Evolutionary conservation across 169 alveolate genomes (phyloP).

Genomic region (Plasmodium billcollinsi): DNA sequence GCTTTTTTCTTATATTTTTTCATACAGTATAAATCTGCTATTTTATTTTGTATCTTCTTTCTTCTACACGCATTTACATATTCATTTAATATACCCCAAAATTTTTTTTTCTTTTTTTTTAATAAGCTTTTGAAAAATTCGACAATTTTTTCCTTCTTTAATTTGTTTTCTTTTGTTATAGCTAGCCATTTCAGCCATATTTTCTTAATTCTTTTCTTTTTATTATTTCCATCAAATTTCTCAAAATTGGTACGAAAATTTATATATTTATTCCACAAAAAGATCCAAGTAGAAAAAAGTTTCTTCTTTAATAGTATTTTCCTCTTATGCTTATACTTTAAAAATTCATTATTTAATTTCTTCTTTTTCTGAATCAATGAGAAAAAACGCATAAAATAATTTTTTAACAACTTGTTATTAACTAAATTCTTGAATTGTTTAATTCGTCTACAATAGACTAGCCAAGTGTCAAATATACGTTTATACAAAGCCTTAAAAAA

Average conservation of each 20-base stretch:
- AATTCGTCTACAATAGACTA: conserved; percentile 6
- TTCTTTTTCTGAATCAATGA: conserved; percentile 17
- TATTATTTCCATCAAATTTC: conserved; percentile 7
- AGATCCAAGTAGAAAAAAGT: conserved; percentile 31
- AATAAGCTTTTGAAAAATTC: conserved; percentile 28
- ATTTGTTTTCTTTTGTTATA: conserved; percentile 12
- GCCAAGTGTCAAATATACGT: conserved; percentile 33
- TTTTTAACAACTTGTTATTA: background rate
- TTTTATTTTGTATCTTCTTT: conserved; percentile 38
- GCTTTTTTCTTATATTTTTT: conserved; percentile 37
- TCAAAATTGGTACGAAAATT: conserved; percentile 26
- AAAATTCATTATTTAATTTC: background rate
- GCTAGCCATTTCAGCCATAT: conserved; percentile 16
- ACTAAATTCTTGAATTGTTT: conserved; percentile 8
- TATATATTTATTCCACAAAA: conserved; percentile 32
- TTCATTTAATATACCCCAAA: background rate
- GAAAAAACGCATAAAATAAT: background rate
- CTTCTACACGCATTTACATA: conserved; percentile 21
- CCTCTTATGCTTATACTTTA: background rate
- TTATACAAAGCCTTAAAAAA: conserved; percentile 31
- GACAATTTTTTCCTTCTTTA: conserved; percentile 31
- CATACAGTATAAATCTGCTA: conserved; percentile 19
- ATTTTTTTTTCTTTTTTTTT: conserved; percentile 37
- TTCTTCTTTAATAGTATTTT: background rate
- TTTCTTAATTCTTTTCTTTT: conserved; percentile 39